Base-by-base conservation (phyloP, 2,329 filamentous ascomycete genomes). In the Colletotrichum brevisporum region DNA sequence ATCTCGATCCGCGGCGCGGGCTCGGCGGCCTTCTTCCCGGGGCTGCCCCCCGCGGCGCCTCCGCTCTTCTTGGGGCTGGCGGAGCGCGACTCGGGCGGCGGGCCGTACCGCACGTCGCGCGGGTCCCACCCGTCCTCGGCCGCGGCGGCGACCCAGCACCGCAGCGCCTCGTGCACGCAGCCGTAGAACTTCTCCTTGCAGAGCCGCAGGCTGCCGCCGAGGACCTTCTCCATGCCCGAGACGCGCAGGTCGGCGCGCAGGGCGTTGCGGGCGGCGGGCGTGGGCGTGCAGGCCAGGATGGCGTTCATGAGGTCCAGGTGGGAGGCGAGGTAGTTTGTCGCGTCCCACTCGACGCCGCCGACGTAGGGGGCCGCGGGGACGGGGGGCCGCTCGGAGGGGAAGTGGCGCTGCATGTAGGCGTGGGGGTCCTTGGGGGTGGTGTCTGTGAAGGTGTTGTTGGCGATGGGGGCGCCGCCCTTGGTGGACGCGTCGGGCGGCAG, bases 111-210 rank as follows among this genome's bases (percentile, higher is more conserved):
- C 26, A 98, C 95, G 75, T 92, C 90, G 60, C 88, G 87, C 51
- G 94, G 91, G 58, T 94, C 90, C 95, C 96, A 99, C 53, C 90
- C 93, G 79, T 99, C 96, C 70, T 95, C 94, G 31, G 85, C 86
- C 0, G 94, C 95, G 0, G 95, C 96, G 0, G 91, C 91, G 18
- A 98, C 92, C 95, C 95, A 99, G 6, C 93, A 95, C 63, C 92
- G 90, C 71, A 98, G 85, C 2, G 91, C 94, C 74, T 95, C 94
- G 78, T 99, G 96, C 4, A 99, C 93, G 56, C 92, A 90, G 2
- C 93, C 92, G 78, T 99, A 98, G 79, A 98, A 97, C 79, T 98
- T 98, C 80, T 98, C 95, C 79, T 98, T 99, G 85, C 95, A 98
- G 16, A 95, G 91, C 5, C 96, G 90, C 71, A 98, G 83, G 67